Evolutionary conservation across 2,329 filamentous ascomycete genomes (phyloP).

Genomic region (Clonostachys byssicola): DNA sequence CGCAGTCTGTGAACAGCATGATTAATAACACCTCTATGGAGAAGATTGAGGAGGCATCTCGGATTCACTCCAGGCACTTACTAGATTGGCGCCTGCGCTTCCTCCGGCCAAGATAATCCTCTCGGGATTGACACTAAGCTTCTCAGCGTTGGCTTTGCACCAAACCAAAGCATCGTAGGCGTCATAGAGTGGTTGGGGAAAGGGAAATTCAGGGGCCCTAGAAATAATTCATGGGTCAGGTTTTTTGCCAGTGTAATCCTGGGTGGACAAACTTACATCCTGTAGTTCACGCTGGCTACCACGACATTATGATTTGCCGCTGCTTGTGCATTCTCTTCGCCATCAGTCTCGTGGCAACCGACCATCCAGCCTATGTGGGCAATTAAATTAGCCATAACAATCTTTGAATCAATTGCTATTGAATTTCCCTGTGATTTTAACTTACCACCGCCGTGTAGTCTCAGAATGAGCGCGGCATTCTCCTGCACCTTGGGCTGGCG

Average conservation of each 20-base stretch:
- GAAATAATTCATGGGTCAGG: not conserved
- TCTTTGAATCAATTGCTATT: not conserved
- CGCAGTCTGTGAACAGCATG: conserved; percentile 7
- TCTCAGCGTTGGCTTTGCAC: conserved; percentile 11
- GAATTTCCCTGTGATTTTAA: not conserved
- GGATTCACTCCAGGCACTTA: not conserved
- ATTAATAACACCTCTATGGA: not conserved
- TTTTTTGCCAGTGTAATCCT: not conserved
- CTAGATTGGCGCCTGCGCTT: conserved; percentile 12
- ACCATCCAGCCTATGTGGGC: conserved; percentile 9
- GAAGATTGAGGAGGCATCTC: not conserved
- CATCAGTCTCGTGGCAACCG: conserved; percentile 14
- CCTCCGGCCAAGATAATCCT: conserved; percentile 12
- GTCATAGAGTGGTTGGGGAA: conserved; percentile 11
- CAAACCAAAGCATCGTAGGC: conserved; percentile 13
- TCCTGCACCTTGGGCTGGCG: conserved; percentile 3
- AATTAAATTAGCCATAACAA: not conserved
- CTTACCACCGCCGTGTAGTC: conserved; percentile 16
- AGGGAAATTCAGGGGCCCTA: conserved; percentile 13
- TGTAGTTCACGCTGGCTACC: conserved; percentile 14
- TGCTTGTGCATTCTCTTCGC: conserved; percentile 11
- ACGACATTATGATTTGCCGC: conserved; percentile 8
- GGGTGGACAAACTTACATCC: conserved; percentile 5
- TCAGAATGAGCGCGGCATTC: conserved; percentile 11
- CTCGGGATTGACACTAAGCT: conserved; percentile 8